Base-by-base conservation (phyloP, 2,329 filamentous ascomycete genomes). In the Sporothrix brasiliensis region DNA sequence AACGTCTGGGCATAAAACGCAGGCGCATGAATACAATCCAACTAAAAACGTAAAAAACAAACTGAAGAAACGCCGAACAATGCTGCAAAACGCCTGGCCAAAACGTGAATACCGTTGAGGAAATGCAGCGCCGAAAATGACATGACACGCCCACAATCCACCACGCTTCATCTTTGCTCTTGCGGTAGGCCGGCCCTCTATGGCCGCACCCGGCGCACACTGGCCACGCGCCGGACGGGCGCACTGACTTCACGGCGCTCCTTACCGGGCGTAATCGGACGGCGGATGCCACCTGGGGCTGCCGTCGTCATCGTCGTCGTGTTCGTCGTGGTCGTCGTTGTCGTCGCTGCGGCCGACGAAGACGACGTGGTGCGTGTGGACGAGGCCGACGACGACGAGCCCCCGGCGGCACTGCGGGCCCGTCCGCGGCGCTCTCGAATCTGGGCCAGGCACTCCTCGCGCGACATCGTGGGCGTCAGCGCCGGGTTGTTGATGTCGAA, bases 401-500 rank as follows among this genome's bases (percentile, higher is more conserved):
- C 66, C 10, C 70, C 41, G n/a, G 69, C 69, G 0, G 90, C 86
- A 77, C 89, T 92, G 74, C 88, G 85, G 70, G 91, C 90, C 60
- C 92, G 83, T 7, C 90, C 91, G 68, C 92, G 82, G 39, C 92
- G 84, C 80, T 92, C 89, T 68, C 89, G 85, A 74, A 94, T 94
- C 77, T 90, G 88, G 69, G 90, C 90, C 19, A 94, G 84, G 3
- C 91, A 91, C 78, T 93, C 85, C 78, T 93, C 92, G 69, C 92
- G 85, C 34, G 87, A 87, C 86, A 90, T 88, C 52, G 88, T 90
- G 5, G 88, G 87, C 54, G 85, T 89, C 72, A 90, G 78, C 11
- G 87, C 87, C 24, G 86, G 86, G 76, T 88, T 85, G 72, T 80
- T 85, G 53, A 81, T 76, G 77, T 88, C 86, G 74, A 88, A 88